These are phyloP conservation scores for Pseudocohnilembus persalinus DNA, from an alignment of 169 alveolate genomes.

Conservation along the genomic window DNA sequence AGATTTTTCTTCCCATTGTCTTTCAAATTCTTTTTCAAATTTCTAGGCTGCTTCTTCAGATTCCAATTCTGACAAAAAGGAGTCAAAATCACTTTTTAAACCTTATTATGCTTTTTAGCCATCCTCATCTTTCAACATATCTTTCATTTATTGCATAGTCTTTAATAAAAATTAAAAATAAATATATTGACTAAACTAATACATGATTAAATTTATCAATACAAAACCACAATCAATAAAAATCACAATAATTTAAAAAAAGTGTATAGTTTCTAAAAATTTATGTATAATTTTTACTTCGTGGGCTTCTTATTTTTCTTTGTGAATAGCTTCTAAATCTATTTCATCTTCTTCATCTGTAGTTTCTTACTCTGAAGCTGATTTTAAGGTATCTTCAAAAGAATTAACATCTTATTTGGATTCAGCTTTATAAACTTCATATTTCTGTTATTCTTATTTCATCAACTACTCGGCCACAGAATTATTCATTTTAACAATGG, in stretches of 20 bases:
- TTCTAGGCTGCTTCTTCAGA: background rate
- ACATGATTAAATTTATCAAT: background rate
- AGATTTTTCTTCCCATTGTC: background rate
- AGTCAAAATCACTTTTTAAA: background rate
- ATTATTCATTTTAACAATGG: constrained; percentile 9
- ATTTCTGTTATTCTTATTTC: background rate
- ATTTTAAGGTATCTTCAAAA: constrained; percentile 2
- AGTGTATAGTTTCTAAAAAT: background rate
- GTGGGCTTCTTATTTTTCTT: constrained; percentile 11
- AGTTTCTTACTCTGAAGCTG: constrained; percentile 13
- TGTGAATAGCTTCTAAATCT: background rate
- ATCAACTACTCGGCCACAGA: background rate
- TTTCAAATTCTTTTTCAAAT: background rate
- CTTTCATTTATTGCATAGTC: constrained; percentile 1
- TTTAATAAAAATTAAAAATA: background rate
- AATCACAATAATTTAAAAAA: background rate
- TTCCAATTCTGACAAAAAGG: background rate
- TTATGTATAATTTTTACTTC: background rate
- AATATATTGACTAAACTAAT: background rate
- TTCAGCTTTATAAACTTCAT: background rate
- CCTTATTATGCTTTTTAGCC: background rate
- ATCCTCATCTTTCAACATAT: background rate
- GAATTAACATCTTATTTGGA: background rate
- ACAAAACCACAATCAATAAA: background rate
- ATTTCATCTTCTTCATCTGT: constrained; percentile 29